Evolutionary conservation across 306 rosid genomes (phyloP).

Genomic region (Dryas alaskensis): DNA sequence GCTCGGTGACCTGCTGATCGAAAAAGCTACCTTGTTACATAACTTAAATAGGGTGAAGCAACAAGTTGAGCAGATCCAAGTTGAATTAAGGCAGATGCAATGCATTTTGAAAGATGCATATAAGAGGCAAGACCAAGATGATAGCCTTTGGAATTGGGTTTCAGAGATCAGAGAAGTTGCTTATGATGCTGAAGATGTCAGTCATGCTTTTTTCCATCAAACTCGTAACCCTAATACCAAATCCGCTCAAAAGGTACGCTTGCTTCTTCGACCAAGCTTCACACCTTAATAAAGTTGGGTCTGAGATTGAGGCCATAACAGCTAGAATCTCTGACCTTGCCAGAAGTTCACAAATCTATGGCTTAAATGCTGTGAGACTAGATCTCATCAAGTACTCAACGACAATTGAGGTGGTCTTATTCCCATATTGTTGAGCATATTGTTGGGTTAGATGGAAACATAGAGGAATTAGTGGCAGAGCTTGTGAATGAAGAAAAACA

Average conservation of each 20-base stretch:
- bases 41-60: not conserved
- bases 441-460: not conserved
- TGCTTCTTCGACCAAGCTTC: constrained; percentile 6
- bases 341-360: constrained; percentile 38
- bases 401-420: constrained; percentile 34
- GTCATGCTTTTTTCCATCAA: constrained; percentile 30
- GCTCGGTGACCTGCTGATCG: not conserved
- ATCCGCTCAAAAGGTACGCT: constrained; percentile 32
- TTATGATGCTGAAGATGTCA: constrained; percentile 49
- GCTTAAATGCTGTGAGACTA: constrained; percentile 25
- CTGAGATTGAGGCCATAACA: constrained; percentile 27
- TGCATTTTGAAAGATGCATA: constrained; percentile 27
- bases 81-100: constrained; percentile 7
- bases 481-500: constrained; percentile 11
- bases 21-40: not conserved
- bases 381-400: constrained; percentile 16
- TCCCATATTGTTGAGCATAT: constrained; percentile 1
- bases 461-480: not conserved
- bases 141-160: constrained; percentile 32
- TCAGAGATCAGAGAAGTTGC: constrained; percentile 55
- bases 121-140: constrained; percentile 38
- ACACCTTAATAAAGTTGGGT: constrained; percentile 30
- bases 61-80: not conserved
- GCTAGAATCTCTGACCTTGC: constrained; percentile 38
- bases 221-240: not conserved